Percentiles rank a stretch among this genome's conserved stretches.
Evolutionary conservation across 768 basidiomycete species (phyloP).

Genomic region (Boletus pseudo-olivaceus): DNA sequence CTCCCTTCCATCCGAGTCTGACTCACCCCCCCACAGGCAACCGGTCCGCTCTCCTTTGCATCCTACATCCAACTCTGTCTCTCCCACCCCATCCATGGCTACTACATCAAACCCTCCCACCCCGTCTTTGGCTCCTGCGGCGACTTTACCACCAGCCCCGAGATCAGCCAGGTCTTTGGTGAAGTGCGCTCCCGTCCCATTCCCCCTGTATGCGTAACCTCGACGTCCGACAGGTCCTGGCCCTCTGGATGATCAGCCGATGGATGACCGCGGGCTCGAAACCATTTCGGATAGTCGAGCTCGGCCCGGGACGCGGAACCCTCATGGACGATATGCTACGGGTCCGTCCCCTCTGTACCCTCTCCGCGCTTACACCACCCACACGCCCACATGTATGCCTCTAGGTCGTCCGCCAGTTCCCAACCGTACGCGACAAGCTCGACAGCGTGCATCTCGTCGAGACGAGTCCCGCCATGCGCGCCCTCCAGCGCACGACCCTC

Average conservation of each 20-base stretch:
- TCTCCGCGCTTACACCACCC: not conserved
- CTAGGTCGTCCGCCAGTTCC: constrained; percentile 54
- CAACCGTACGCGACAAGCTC: constrained; percentile 32
- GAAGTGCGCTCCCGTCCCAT: constrained; percentile 59
- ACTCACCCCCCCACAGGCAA: constrained; percentile 41
- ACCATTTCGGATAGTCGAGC: constrained; percentile 73
- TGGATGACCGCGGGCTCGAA: constrained; percentile 57
- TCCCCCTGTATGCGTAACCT: not conserved
- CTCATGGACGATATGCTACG: constrained; percentile 86
- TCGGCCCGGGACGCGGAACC: constrained; percentile 93
- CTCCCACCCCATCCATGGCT: constrained; percentile 85
- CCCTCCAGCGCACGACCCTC: constrained; percentile 58
- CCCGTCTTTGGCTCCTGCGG: constrained; percentile 82
- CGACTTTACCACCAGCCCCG: constrained; percentile 95
- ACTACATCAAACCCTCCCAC: constrained; percentile 77
- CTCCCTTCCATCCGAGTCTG: not conserved
- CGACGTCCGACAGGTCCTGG: constrained; percentile 61
- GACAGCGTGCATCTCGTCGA: constrained; percentile 75
- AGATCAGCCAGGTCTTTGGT: constrained; percentile 94
- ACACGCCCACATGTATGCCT: not conserved
- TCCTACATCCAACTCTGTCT: constrained; percentile 92
- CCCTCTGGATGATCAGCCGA: constrained; percentile 79
- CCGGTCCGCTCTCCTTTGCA: constrained; percentile 85
- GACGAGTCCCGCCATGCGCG: constrained; percentile 65
- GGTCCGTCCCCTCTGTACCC: constrained; percentile 38